Base-by-base conservation (phyloP, 2,329 filamentous ascomycete species). In the Phaeosphaeriaceae sp. region DNA sequence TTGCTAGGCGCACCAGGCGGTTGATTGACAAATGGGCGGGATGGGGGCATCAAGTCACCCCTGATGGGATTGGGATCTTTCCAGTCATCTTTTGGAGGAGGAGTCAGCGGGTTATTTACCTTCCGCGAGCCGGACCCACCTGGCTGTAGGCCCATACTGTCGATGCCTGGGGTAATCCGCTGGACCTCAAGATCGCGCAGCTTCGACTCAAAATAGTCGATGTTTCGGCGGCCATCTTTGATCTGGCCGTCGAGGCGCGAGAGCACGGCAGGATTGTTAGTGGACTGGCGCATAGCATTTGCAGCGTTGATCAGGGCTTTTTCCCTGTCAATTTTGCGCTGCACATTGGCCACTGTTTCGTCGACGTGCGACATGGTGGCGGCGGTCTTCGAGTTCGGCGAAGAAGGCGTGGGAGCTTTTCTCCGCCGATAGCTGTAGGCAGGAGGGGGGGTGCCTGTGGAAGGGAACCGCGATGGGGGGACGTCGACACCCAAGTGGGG, bases 311-410 rank as follows among this genome's bases (percentile, higher is more conserved):
- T 94, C 70, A 97, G 87, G 67, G 88, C 89, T 82, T 92, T 93
- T 78, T 99, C 94, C 74, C 93, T 87, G 81, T 97, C 91, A 76
- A 99, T 97, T 88, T 99, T 97, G 80, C 87, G 89, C 79, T 89
- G 86, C 78, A 99, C 92, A 75, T 91, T 89, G 77, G 86, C 86
- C 76, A 86, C 82, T 59, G 84, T 80, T 63, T 85, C 81, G 70
- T 87, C 83, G 72, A 83, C 78, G 71, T 78, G 79, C 79, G 63
- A 56, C 81, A 85, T 86, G 71, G 73, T 70, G 60, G 56, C 34
- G 42, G 55, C 20, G 11, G 48, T 46, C 40, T 51, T 47, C 29
- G 37, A 39, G 32, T 41, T 46, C 52, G 58, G 59, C 58, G 59
- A 61, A 60, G 60, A 63, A 61, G 48, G 56, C 58, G 56, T 45